Evolutionary conservation across 2,329 filamentous ascomycete genomes (phyloP), one percentile per base, ranked within the genome.

Genomic region (Helicocarpus griseus): DNA sequence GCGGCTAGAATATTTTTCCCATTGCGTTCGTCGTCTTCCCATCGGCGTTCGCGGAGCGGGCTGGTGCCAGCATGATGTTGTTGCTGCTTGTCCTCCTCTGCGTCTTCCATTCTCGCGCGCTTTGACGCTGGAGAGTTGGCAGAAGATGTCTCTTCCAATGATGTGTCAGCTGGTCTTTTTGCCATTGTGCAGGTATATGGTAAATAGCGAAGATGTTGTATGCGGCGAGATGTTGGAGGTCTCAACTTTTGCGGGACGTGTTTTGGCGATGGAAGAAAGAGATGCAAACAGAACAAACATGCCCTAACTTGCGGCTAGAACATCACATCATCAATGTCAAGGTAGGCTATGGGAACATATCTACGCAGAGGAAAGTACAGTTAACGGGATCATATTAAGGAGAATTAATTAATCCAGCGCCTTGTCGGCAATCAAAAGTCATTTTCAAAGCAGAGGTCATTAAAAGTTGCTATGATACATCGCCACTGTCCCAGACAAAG

Each of bases 1-100:
- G 86, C 48, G 81, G 82, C 71, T 75, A 68, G 59, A 8, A 67
- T 64, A 52, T 68, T 55, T 39, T 64, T 54, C 17, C 63, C 64
- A 52, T 67, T 68, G 59, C 59, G 63, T 48, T 68, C 65, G 50
- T 69, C 61, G 49, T 67, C 51, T 48, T 68, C 67, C 51, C 60
- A 59, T 55, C 68, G 61, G 38, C 49, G 35, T 33, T 46, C 29
- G 46, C 21, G 44, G 40, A 41, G 41, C 53, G 48, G 33, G 31
- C 22, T 43, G 24, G 22, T 29, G 21, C 19, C 6, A 9, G 9
- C n/a, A n/a, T 55, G 47, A 11, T 14, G 48, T 40, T 54, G 31
- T 35, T 47, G 28, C 35, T 28, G 48, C 11, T 33, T 29, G 24
- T 44, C 48, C 24, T 63, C 62, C 17, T 58, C 50, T 17, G 63